phyloP scores from a whole-genome alignment of 164 flowering plant species.

The Chloranthus sessilifolius region DNA sequence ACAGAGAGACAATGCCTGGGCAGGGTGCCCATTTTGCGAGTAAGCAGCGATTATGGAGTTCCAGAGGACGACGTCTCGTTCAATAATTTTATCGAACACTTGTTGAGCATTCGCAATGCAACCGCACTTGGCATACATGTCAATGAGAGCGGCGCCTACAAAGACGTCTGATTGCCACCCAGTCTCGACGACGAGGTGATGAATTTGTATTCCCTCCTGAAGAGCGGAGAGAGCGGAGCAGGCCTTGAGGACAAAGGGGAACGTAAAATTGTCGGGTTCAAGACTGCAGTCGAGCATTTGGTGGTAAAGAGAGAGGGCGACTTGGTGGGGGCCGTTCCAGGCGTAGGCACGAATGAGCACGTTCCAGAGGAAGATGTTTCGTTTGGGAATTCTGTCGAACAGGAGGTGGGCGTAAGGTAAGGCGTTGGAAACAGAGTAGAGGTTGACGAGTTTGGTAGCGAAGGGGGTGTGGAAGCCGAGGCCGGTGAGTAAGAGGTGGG shows the following conservation, averaged over 20 bases:
- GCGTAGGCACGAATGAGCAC: conserved; percentile 18
- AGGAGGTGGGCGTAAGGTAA: conserved; percentile 5
- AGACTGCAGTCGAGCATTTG: conserved; percentile 11
- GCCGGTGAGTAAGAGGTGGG: conserved; percentile 6
- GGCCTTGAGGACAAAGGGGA: conserved; percentile 21
- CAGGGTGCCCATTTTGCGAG: conserved; percentile 16
- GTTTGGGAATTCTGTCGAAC: conserved; percentile 17
- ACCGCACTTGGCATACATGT: conserved; percentile 21
- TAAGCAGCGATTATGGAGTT: conserved; percentile 15
- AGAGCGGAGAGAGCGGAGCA: conserved; percentile 16
- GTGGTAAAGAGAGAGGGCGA: conserved; percentile 9
- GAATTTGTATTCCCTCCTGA: conserved; percentile 12
- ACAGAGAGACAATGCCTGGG: conserved; percentile 9
- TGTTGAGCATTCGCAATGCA: conserved; percentile 8
- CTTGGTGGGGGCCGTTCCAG: conserved; percentile 19
- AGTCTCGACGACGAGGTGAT: conserved; percentile 5
- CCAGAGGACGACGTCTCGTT: conserved; percentile 16
- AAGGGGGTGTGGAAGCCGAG: conserved; percentile 2
- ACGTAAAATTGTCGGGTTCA: conserved; percentile 18
- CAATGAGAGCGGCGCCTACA: conserved; percentile 18
- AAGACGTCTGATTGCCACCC: conserved; percentile 16
- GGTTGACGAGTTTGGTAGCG: conserved; percentile 10
- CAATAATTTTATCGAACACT: conserved; percentile 10
- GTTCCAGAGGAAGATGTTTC: conserved; percentile 16
- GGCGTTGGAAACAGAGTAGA: conserved; percentile 5